These are phyloP conservation scores for Macaranga tanarius DNA, from an alignment of 441 rosid genomes.

Conservation along the genomic window DNA sequence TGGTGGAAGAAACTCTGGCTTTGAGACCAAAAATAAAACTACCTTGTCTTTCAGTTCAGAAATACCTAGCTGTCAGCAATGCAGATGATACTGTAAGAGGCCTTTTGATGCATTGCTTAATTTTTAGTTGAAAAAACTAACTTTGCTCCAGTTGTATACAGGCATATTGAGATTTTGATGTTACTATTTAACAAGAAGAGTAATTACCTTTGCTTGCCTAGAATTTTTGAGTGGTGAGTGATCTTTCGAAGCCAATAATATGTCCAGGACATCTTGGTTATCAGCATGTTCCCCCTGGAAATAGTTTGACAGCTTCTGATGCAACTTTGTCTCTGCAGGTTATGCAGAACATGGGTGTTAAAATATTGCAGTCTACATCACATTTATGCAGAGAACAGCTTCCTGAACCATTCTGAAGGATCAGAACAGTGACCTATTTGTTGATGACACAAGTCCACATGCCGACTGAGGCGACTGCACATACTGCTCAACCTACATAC, in stretches of 20 bases:
- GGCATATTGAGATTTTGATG: not conserved
- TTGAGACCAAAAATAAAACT: constrained; percentile 58
- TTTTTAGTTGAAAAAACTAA: too few species aligned
- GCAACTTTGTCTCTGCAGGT: constrained; percentile 51
- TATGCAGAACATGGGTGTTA: not conserved
- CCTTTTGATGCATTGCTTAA: not conserved
- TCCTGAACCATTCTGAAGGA: constrained; percentile 20
- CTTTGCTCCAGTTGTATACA: not conserved
- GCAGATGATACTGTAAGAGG: constrained; percentile 20
- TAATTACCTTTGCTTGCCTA: constrained; percentile 43
- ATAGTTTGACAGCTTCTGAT: constrained; percentile 50
- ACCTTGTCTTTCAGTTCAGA: constrained; percentile 61
- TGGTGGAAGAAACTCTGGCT: constrained; percentile 49
- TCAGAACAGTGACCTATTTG: constrained; percentile 46
- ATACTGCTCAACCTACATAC: constrained; percentile 45
- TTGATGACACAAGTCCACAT: constrained; percentile 55
- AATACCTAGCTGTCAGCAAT: constrained; percentile 47
- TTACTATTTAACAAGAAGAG: not conserved
- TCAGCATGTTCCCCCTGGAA: constrained; percentile 41
- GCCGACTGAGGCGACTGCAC: constrained; percentile 41
- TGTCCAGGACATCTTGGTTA: constrained; percentile 63
- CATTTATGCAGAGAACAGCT: constrained; percentile 8
- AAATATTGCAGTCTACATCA: not conserved
- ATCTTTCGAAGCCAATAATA: constrained; percentile 53
- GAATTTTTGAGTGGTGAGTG: constrained; percentile 57